These are phyloP conservation scores for Neurospora sp. DNA, from an alignment of 495 filamentous ascomycete genomes.

Conservation along the genomic window DNA sequence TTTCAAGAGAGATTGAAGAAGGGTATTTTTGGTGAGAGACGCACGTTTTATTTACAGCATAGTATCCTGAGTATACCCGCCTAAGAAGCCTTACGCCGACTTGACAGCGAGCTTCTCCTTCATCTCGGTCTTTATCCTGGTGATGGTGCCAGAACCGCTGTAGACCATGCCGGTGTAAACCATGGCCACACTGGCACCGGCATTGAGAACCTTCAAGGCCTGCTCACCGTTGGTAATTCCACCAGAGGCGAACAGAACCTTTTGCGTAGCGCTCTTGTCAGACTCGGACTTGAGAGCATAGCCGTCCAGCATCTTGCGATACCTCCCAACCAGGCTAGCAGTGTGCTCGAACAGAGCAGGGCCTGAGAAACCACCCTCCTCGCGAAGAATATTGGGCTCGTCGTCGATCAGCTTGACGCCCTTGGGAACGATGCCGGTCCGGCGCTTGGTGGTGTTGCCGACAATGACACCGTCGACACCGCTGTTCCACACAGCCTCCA, in stretches of 20 bases:
- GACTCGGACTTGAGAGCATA: conserved; percentile 21
- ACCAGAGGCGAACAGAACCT: conserved; percentile 85
- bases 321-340: conserved; percentile 62
- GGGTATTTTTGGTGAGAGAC: not conserved
- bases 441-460: conserved; percentile 88
- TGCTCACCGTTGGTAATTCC: conserved; percentile 81
- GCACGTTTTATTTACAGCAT: not conserved
- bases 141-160: conserved; percentile 75
- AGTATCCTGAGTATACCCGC: not conserved
- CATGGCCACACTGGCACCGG: conserved; percentile 81
- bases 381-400: conserved; percentile 56
- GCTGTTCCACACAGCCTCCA: conserved; percentile 69
- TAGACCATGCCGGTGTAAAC: conserved; percentile 75
- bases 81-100: not conserved
- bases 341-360: conserved; percentile 77
- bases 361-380: conserved; percentile 84
- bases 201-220: conserved; percentile 66
- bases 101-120: conserved; percentile 32
- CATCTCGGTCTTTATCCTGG: conserved; percentile 81
- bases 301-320: conserved; percentile 62
- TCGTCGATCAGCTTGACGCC: conserved; percentile 51
- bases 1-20: not conserved
- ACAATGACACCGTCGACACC: conserved; percentile 93
- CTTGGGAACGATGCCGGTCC: conserved; percentile 56
- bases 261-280: conserved; percentile 31